Conservation (phyloP, 1,139 yeast genomes). For the Blastobotrys apis region DNA sequence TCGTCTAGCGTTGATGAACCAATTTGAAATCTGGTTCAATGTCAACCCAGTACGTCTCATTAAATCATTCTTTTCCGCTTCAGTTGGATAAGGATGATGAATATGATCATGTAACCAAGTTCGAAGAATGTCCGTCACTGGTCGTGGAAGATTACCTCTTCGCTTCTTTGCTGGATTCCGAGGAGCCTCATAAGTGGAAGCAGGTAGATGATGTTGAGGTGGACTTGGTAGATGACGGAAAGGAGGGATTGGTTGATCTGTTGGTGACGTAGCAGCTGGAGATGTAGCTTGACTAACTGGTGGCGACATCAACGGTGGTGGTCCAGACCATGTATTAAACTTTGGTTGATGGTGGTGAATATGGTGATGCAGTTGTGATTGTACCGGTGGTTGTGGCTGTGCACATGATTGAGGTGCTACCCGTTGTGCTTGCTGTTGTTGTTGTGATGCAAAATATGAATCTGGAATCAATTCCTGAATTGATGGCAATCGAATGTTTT, state of each 20-base stretch:
- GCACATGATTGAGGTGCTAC: no score
- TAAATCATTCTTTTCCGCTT: conserved; percentile 78
- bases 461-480: conserved; percentile 14
- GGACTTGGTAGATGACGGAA: conserved; percentile 12
- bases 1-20: conserved; percentile 96
- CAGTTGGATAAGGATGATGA: conserved; percentile 91
- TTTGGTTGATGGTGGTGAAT: conserved; percentile 5
- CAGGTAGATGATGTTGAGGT: conserved; percentile 4
- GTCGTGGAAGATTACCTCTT: conserved; percentile 80
- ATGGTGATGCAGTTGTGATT: not conserved
- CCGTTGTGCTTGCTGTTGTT: not conserved
- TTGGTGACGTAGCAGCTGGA: conserved; percentile 8
- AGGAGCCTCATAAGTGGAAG: conserved; percentile 4
- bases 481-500: conserved; percentile 15
- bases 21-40: conserved; percentile 85
- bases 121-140: conserved; percentile 75
- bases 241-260: conserved; percentile 9
- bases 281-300: conserved; percentile 12
- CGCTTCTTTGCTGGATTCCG: conserved; percentile 37
- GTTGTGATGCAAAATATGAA: not conserved
- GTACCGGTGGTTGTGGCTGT: not conserved
- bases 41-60: conserved; percentile 82
- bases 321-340: conserved; percentile 6
- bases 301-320: conserved; percentile 13
- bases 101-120: conserved; percentile 82